Evolutionary conservation across 345 rosid genomes (phyloP).

Genomic region (Dimocarpus longan): DNA sequence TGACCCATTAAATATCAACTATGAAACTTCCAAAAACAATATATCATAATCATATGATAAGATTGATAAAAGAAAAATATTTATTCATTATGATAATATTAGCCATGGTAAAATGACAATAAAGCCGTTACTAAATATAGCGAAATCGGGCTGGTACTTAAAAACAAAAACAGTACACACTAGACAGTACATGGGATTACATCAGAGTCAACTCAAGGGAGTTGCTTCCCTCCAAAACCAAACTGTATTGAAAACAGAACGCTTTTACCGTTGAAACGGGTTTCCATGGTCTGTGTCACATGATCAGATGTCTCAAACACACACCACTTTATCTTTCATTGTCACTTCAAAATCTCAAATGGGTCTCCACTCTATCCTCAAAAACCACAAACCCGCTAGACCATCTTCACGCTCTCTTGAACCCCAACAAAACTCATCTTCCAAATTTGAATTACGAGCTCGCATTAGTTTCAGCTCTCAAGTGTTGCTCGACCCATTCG

Average conservation of each 20-base stretch:
- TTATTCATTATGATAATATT: too few species aligned
- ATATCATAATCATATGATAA: too few species aligned
- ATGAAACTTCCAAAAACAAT: too few species aligned
- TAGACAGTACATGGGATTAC: background rate
- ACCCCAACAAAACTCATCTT: constrained; percentile 14
- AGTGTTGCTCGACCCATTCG: constrained; percentile 45
- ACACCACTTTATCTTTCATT: constrained; percentile 16
- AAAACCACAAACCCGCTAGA: constrained; percentile 1
- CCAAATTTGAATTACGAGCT: constrained; percentile 35
- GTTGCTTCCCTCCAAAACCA: constrained; percentile 9
- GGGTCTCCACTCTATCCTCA: constrained; percentile 35
- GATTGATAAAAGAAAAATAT: too few species aligned
- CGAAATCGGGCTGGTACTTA: too few species aligned
- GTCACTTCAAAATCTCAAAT: constrained; percentile 34
- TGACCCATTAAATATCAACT: too few species aligned
- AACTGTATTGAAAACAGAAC: background rate
- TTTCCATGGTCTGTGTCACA: constrained; percentile 39
- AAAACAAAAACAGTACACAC: too few species aligned
- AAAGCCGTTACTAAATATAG: too few species aligned
- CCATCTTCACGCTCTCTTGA: constrained; percentile 25
- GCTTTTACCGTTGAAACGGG: background rate
- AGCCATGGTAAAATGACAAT: too few species aligned
- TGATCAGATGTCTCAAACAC: constrained; percentile 42
- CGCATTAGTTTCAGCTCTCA: constrained; percentile 59
- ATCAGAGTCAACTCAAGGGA: background rate